phyloP scores from a whole-genome alignment of 345 rosid species.

The Brassica napus region Da-Ae NC_063451.1:25264001-25264500 shows the following conservation, averaged over 20 bases:
- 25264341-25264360: not conserved
- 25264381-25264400: not conserved
- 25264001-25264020: constrained; percentile 25
- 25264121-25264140: constrained; percentile 17
- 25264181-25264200: constrained; percentile 20
- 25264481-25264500: constrained; percentile 44
- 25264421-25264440: constrained; percentile 13
- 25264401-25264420: constrained; percentile 23
- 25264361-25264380: not conserved
- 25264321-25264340: not conserved
- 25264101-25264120: constrained; percentile 30
- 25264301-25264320: not conserved
- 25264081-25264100: constrained; percentile 33
- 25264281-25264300: not conserved
- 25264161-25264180: not conserved
- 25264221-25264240: no score
- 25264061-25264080: constrained; percentile 18
- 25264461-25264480: constrained; percentile 11
- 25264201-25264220: not conserved
- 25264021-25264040: constrained; percentile 20
- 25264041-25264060: constrained; percentile 27
- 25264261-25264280: constrained; percentile 20
- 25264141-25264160: not conserved
- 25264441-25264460: not conserved
- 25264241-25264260: not conserved